These are phyloP conservation scores for Calonectria leucothoes DNA, from an alignment of 2,329 filamentous ascomycete genomes.

Conservation along the genomic window DNA sequence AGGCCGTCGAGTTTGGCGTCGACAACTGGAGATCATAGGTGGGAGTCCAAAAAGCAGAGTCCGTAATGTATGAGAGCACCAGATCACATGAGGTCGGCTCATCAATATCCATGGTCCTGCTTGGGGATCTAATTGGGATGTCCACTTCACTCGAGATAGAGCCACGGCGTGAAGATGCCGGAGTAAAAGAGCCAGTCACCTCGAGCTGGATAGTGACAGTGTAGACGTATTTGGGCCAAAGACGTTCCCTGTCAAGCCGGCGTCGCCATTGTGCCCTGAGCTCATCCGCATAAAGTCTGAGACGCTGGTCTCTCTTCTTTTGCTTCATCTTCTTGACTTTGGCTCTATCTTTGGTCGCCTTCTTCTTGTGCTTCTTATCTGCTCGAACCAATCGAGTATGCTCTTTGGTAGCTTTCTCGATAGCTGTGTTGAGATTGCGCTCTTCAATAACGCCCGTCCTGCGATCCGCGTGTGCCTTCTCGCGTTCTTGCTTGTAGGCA, in stretches of 20 bases:
- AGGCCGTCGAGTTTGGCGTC: conserved; percentile 63
- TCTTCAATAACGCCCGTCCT: conserved; percentile 45
- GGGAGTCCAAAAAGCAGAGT: conserved; percentile 68
- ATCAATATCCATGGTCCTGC: conserved; percentile 29
- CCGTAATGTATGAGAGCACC: conserved; percentile 69
- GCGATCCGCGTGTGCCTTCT: conserved; percentile 55
- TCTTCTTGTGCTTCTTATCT: conserved; percentile 43
- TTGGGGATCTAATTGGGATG: conserved; percentile 56
- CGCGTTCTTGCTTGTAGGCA: conserved; percentile 56
- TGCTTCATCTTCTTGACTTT: conserved; percentile 51
- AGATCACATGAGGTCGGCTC: conserved; percentile 54
- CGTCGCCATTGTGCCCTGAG: conserved; percentile 57
- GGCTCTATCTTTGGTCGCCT: conserved; percentile 42
- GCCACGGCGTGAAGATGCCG: conserved; percentile 59
- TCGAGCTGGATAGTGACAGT: conserved; percentile 64
- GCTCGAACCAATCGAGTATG: conserved; percentile 43
- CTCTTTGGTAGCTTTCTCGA: conserved; percentile 48
- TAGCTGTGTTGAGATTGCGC: conserved; percentile 47
- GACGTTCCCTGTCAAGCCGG: conserved; percentile 54
- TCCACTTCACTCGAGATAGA: conserved; percentile 66
- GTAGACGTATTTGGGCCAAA: conserved; percentile 64
- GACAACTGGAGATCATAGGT: conserved; percentile 73
- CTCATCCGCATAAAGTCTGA: conserved; percentile 50
- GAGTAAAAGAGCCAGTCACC: conserved; percentile 51
- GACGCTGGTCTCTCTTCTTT: conserved; percentile 50